Base-by-base conservation (phyloP, 2,329 filamentous ascomycete genomes). In the Cladophialophora chaetospira region DNA sequence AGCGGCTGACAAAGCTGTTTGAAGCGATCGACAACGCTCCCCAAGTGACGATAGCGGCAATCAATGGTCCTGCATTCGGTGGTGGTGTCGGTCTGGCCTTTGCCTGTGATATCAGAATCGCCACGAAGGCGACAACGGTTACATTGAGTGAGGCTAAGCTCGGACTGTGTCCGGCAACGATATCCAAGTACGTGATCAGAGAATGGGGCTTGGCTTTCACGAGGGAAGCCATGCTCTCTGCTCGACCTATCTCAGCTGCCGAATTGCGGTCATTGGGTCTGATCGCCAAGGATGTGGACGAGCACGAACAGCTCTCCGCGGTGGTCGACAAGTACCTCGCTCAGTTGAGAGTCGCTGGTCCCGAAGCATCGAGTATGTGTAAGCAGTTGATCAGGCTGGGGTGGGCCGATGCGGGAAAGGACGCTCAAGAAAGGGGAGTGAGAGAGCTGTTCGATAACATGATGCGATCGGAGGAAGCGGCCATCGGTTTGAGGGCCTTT, bases 21-120 rank as follows among this genome's bases (percentile, higher is more conserved):
- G 66, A 72, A 4, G 66, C 66, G 0, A 75, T 78, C 15, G 74
- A 76, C 33, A 60, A 59, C 1, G 72, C 67, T 0, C 71, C 73
- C 10, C 74, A 78, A 48, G 69, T 71, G 1, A 78, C 74, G 0
- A 73, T 78, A 31, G 74, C 75, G 1, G 66, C 61, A 3, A 57
- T 78, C 25, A 75, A 78, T 29, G 75, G 76, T 0, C 72, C 75
- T 2, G 70, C 71, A 2, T 77, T 74, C 53, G 76, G 75, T 1
- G 75, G 74, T 1, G 76, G 76, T 0, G 73, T 77, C 1, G 76
- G 76, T 0, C 64, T 79, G 0, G 73, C 72, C 0, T 76, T 77
- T 60, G 67, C 69, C 1, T 78, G 75, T 60, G 75, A 78, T 52
- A 63, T 77, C 9, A 68, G 75, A 4, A 50, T 65, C 15, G 61